These are phyloP conservation scores for Exophiala aquamarina DNA, from an alignment of 2,329 filamentous ascomycete genomes.

Conservation along the genomic window DNA sequence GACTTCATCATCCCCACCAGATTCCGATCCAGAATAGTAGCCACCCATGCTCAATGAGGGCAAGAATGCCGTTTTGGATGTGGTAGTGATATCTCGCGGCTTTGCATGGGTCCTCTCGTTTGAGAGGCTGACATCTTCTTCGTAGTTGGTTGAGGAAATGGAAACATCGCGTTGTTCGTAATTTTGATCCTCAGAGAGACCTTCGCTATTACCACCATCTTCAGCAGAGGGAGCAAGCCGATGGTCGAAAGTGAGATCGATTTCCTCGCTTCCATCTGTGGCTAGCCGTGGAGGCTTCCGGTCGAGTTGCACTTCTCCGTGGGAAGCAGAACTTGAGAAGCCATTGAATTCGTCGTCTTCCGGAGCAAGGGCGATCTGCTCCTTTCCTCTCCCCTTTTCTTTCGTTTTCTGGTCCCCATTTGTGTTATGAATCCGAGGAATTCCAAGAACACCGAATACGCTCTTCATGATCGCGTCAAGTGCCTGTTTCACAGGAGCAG, in stretches of 20 bases:
- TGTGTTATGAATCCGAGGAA: conserved; percentile 4
- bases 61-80: conserved; percentile 53
- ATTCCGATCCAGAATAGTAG: conserved; percentile 64
- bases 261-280: too few relatives aligned
- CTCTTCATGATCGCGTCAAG: conserved; percentile 47
- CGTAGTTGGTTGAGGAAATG: conserved; percentile 1
- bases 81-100: not conserved
- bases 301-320: too few relatives aligned
- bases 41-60: conserved; percentile 61
- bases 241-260: too few relatives aligned
- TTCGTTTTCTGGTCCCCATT: conserved; percentile 10
- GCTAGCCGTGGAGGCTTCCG: too few relatives aligned
- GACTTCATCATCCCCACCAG: conserved; percentile 51
- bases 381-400: conserved; percentile 19
- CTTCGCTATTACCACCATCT: conserved; percentile 2
- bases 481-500: conserved; percentile 57
- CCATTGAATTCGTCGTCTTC: conserved; percentile 29
- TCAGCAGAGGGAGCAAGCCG: not conserved
- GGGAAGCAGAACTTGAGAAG: conserved; percentile 21
- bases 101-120: not conserved
- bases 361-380: conserved; percentile 1
- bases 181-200: not conserved
- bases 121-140: too few relatives aligned
- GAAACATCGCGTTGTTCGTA: conserved; percentile 1
- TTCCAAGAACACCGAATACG: conserved; percentile 41